A percentile compares a stretch with the other conserved stretches of the same genome.
These are phyloP conservation scores for Fusarium hainanense DNA, from an alignment of 2,329 filamentous ascomycete genomes.

Conservation along the genomic window DNA sequence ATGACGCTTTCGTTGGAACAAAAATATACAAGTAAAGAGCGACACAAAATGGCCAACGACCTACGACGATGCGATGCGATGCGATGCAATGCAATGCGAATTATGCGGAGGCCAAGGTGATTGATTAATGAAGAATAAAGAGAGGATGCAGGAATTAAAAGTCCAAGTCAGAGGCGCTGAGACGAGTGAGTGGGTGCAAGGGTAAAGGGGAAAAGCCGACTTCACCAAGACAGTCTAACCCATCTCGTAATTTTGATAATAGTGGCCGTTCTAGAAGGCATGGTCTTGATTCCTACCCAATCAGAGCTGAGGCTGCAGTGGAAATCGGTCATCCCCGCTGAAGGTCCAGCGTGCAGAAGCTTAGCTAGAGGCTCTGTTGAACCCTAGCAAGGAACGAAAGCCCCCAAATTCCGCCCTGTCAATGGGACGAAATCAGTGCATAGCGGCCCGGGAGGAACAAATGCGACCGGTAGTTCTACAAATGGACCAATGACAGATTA, in stretches of 20 bases:
- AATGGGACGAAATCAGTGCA: constrained; percentile 5
- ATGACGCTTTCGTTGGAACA: constrained; percentile 18
- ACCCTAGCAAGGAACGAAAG: constrained; percentile 8
- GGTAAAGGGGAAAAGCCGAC: constrained; percentile 30
- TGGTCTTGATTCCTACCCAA: constrained; percentile 10
- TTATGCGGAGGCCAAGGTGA: not conserved
- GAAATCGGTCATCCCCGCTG: not conserved
- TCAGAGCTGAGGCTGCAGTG: not conserved
- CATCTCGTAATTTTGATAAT: constrained; percentile 7
- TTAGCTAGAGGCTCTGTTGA: constrained; percentile 25
- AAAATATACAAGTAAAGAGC: not conserved
- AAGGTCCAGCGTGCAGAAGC: constrained; percentile 26
- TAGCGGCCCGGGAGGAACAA: constrained; percentile 11
- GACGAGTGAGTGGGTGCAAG: constrained; percentile 17
- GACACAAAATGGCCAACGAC: not conserved
- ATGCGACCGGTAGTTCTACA: constrained; percentile 15
- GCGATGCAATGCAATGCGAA: not conserved
- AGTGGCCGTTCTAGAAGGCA: constrained; percentile 29
- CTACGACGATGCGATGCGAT: not conserved
- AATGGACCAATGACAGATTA: constrained; percentile 13
- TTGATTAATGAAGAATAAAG: not conserved
- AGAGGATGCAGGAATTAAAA: constrained; percentile 28
- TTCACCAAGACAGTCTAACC: constrained; percentile 5
- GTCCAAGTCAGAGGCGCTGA: constrained; percentile 20
- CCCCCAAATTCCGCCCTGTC: constrained; percentile 17